Evolutionary conservation across 2,329 filamentous ascomycete species (phyloP).

Genomic region (Botrytis medusae): DNA sequence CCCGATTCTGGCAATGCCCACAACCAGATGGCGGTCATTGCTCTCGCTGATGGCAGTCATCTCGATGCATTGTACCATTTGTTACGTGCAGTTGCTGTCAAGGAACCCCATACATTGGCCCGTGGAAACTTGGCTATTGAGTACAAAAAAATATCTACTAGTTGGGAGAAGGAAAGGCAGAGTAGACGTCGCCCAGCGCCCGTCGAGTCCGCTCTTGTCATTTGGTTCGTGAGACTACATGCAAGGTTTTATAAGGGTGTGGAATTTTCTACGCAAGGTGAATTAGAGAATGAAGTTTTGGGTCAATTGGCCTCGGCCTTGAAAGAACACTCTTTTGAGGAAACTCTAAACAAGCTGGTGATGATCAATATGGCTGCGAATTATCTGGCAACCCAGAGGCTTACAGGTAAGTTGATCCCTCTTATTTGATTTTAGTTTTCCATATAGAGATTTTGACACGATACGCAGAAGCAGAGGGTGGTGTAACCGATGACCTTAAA

Average conservation of each 20-base stretch:
- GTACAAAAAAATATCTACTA: slow-evolving; percentile 64
- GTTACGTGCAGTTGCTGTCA: slow-evolving; percentile 76
- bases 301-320: slow-evolving; percentile 72
- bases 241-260: slow-evolving; percentile 79
- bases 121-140: slow-evolving; percentile 75
- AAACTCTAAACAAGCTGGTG: slow-evolving; percentile 73
- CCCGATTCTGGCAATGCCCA: slow-evolving; percentile 79
- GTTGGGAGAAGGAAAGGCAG: slow-evolving; percentile 56
- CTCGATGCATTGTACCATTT: slow-evolving; percentile 86
- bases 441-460: neutral
- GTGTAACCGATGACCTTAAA: slow-evolving; percentile 22
- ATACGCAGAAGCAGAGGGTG: slow-evolving; percentile 44
- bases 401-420: slow-evolving; percentile 50
- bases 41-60: slow-evolving; percentile 73
- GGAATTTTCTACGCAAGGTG: slow-evolving; percentile 71
- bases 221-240: slow-evolving; percentile 85
- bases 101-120: slow-evolving; percentile 73
- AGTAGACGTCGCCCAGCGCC: slow-evolving; percentile 30
- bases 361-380: slow-evolving; percentile 86
- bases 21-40: slow-evolving; percentile 88
- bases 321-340: slow-evolving; percentile 64
- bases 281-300: slow-evolving; percentile 83
- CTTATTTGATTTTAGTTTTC: neutral
- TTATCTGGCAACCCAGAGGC: slow-evolving; percentile 63
- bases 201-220: slow-evolving; percentile 58